These are phyloP conservation scores for Leucogyrophana mollusca DNA, from an alignment of 768 basidiomycete species.

Conservation along the genomic window DNA sequence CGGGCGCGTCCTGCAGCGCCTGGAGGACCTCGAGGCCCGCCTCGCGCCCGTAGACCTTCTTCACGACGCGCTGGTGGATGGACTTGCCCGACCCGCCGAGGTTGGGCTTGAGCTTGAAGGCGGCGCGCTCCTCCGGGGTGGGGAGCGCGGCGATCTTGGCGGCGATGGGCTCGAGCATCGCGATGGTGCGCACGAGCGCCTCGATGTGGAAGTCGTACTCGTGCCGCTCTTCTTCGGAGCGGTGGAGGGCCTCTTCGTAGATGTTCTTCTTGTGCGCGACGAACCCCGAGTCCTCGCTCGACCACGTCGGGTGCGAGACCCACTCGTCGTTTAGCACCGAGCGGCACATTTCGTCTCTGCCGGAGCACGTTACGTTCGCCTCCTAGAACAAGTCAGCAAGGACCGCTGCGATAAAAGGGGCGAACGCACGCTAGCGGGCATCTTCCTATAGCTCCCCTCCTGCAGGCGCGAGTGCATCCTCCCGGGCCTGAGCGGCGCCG, in stretches of 20 bases:
- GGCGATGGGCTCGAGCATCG: conserved; percentile 86
- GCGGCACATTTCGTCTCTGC: conserved; percentile 95
- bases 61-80: conserved; percentile 90
- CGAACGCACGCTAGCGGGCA: conserved; percentile 71
- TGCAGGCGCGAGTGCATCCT: conserved; percentile 67
- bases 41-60: conserved; percentile 95
- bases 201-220: conserved; percentile 99
- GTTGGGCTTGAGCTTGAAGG: conserved; percentile 87
- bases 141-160: conserved; percentile 78
- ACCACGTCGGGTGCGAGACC: conserved; percentile 97
- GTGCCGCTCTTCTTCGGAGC: conserved; percentile 96
- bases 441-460: conserved; percentile 87
- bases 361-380: conserved; percentile 84
- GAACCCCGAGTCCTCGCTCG: conserved; percentile 91
- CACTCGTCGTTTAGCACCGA: conserved; percentile 97
- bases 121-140: conserved; percentile 71
- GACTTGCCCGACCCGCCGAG: conserved; percentile 81
- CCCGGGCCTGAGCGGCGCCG: conserved; percentile 43
- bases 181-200: conserved; percentile 88
- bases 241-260: conserved; percentile 95
- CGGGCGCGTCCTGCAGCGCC: conserved; percentile 91
- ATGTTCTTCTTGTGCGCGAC: conserved; percentile 90
- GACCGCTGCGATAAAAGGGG: neutral
- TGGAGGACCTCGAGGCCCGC: conserved; percentile 77
- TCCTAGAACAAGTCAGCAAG: conserved; percentile 53